These are phyloP conservation scores for Herpetospermum pedunculosum DNA, from an alignment of 306 rosid species.

Conservation along the genomic window DNA sequence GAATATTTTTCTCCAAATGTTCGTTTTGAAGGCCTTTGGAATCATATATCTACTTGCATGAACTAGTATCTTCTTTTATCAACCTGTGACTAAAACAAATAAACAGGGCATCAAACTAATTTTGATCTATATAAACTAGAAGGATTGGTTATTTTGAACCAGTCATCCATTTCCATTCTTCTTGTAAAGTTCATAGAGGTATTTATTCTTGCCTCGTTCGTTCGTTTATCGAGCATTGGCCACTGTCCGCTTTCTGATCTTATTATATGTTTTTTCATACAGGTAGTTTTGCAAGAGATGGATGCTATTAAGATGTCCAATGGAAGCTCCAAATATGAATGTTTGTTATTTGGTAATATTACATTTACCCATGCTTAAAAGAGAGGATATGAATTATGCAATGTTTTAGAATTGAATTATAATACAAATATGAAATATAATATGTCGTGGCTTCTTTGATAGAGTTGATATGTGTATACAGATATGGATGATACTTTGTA, in stretches of 20 bases:
- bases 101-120: not conserved
- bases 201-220: not conserved
- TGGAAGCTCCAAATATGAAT: constrained; percentile 41
- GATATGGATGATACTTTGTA: constrained; percentile 91
- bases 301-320: constrained; percentile 21
- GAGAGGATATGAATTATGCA: not conserved
- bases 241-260: too few relatives aligned
- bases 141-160: not conserved
- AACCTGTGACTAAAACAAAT: too few relatives aligned
- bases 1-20: not conserved
- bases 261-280: constrained; percentile 13
- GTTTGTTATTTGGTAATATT: constrained; percentile 69
- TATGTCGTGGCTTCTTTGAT: not conserved
- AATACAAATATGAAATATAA: too few relatives aligned
- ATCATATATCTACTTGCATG: constrained; percentile 7
- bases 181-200: too few relatives aligned
- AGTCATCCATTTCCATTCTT: not conserved
- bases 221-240: too few relatives aligned
- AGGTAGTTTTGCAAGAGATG: constrained; percentile 32
- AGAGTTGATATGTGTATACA: constrained; percentile 13
- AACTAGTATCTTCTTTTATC: not conserved
- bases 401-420: too few relatives aligned
- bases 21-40: not conserved
- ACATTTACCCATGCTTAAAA: not conserved
- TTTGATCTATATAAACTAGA: constrained; percentile 1